Conservation (phyloP, 176 grass and related monocot genomes). For the Triticum turgidum region DNA sequence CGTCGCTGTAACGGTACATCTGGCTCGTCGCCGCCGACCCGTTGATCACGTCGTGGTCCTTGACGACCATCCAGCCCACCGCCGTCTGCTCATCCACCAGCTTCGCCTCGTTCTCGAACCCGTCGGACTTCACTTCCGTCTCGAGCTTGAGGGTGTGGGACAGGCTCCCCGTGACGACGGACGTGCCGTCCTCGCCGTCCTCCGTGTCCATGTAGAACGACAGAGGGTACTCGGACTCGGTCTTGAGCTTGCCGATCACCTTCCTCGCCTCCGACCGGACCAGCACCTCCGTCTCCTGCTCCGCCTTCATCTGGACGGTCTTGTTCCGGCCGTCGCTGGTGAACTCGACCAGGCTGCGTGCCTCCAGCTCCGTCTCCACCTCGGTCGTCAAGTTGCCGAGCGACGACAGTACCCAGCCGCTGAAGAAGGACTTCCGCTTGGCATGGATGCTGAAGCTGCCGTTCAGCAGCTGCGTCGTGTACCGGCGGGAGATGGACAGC, state of each 20-base stretch:
- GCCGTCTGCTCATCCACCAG: constrained; percentile 64
- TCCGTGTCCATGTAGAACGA: constrained; percentile 37
- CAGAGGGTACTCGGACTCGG: constrained; percentile 59
- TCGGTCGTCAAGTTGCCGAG: constrained; percentile 84
- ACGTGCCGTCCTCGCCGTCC: constrained; percentile 48
- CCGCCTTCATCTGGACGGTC: constrained; percentile 48
- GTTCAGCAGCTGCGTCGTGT: constrained; percentile 31
- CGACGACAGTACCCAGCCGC: constrained; percentile 82
- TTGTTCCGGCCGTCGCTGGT: constrained; percentile 51
- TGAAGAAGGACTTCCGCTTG: constrained; percentile 39
- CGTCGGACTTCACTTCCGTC: constrained; percentile 8
- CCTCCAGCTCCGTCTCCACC: constrained; percentile 56
- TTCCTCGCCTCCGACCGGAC: constrained; percentile 28
- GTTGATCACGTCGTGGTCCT: constrained; percentile 64
- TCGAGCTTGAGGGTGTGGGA: constrained; percentile 54
- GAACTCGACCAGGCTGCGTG: constrained; percentile 58
- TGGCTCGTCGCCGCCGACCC: constrained; percentile 57
- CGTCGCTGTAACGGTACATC: constrained; percentile 58
- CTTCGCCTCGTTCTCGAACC: neutral
- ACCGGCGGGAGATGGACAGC: constrained; percentile 53
- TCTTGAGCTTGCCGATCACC: constrained; percentile 33
- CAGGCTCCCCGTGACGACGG: constrained; percentile 50
- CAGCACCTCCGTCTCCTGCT: constrained; percentile 46
- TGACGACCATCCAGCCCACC: constrained; percentile 70
- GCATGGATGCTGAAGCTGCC: constrained; percentile 61